Base-by-base conservation (phyloP, 2,329 filamentous ascomycete genomes). In the Karstenula rhodostoma region DNA sequence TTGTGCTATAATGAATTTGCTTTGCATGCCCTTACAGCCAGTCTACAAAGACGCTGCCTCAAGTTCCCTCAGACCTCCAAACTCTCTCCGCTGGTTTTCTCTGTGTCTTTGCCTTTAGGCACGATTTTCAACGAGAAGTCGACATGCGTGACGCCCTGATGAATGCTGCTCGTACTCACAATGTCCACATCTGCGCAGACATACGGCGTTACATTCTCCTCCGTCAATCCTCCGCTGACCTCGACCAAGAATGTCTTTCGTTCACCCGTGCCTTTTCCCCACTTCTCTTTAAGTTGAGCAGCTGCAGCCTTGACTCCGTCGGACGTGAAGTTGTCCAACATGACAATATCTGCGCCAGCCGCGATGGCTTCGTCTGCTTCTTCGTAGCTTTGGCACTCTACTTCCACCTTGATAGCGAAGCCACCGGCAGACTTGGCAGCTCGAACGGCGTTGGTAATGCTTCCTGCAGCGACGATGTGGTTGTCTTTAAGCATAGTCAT, bases 401-500 rank as follows among this genome's bases (percentile, higher is more conserved):
- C 95, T 82, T 99, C 95, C 43, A 99, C 86, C 84, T 98, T 99
- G 60, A 97, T 84, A 43, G 91, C 88, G 79, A 98, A 99, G 0
- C 95, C 95, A 9, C 89, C 94, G 0, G 90, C 92, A 12, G 89
- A 85, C 76, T 92, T 92, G 25, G 95, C 95, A 2, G 94, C 92
- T 43, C 83, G 83, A 25, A 99, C 94, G 6, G 95, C 95, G 23
- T 91, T 88, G 1, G 90, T 89, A 77, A 99, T 98, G 74, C 90
- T 92, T 27, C 84, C 84, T 56, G 91, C 90, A 64, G 92, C 93
- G 90, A 94, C 97, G 59, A 99, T 90, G 80, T 99, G 95, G 80
- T 99, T 99, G 80, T 99, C 95, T 83, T 99, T 99, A 66, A 99
- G 85, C 95, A 99, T 99, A 58, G 94, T 94, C 95, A 99, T 98